A percentile compares a stretch with the other conserved stretches of the same genome.
Conservation (phyloP, 768 basidiomycete genomes). For the Hygrophoropsis aurantiaca region DNA sequence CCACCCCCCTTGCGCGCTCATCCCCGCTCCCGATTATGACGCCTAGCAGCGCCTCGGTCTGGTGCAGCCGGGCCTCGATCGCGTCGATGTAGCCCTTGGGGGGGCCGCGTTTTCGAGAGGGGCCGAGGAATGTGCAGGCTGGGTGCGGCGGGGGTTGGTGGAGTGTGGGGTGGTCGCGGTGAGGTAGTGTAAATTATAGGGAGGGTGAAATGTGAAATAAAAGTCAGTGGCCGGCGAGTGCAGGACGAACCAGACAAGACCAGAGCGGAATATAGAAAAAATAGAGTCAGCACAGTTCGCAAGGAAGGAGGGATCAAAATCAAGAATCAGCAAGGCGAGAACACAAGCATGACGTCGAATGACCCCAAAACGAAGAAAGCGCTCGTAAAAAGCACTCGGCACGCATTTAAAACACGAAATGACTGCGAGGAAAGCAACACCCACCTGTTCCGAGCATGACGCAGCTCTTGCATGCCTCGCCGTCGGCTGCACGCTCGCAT, state of each 20-base stretch:
- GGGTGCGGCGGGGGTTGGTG: constrained; percentile 2
- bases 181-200: constrained; percentile 9
- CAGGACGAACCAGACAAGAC: constrained; percentile 6
- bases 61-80: constrained; percentile 87
- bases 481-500: constrained; percentile 66
- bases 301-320: constrained; percentile 1
- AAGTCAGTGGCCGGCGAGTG: constrained; percentile 3
- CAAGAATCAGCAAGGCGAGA: neutral
- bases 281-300: too few relatives aligned
- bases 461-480: constrained; percentile 76
- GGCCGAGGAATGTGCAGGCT: constrained; percentile 80
- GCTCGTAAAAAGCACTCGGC: constrained; percentile 13
- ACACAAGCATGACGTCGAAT: constrained; percentile 4
- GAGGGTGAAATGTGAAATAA: constrained; percentile 9
- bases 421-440: constrained; percentile 16
- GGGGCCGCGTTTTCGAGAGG: constrained; percentile 80
- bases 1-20: constrained; percentile 31
- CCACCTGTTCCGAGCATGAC: constrained; percentile 69
- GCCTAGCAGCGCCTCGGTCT: constrained; percentile 87
- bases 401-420: neutral
- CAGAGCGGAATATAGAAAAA: constrained; percentile 10
- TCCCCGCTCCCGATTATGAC: constrained; percentile 60
- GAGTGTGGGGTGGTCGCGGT: constrained; percentile 1
- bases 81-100: constrained; percentile 96
- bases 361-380: neutral